Base-by-base conservation (phyloP, 2,329 filamentous ascomycete species). In the Paracorniculantispora psalliotae region DNA sequence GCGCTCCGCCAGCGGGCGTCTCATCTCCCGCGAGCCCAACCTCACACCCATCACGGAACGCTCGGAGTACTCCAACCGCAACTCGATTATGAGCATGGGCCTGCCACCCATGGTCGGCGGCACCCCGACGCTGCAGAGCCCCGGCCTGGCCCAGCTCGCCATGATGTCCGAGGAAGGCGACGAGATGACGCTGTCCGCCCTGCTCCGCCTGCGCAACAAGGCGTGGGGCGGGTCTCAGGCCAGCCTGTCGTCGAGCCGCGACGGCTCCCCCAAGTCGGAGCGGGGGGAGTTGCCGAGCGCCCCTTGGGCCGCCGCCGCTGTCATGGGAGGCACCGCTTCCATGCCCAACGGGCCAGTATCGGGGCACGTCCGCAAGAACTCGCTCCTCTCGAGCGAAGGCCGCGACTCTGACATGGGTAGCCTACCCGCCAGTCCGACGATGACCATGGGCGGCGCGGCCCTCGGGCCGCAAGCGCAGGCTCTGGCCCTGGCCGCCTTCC, bases 41-140 rank as follows among this genome's bases (percentile, higher is more conserved):
- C 77, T 99, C 50, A 97, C 94, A 1, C 94, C 94, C 6, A 97
- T 99, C 66, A 97, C 93, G 0, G 94, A 97, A 71, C 85, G 92
- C 13, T 96, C 91, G 61, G 94, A 99, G 73, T 97, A 96, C 77
- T 96, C 91, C 44, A 96, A 96, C 61, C 86, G 94, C 47, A 97
- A 97, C 70, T 96, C 90, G 1, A 84, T 96, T 60, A 90, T 96
- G 77, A 91, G 88, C 60, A 77, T 93, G 62, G 75, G 73, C 28
- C 73, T 76, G 61, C 70, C 72, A 12, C 65, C 69, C 3, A 67
- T 72, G 30, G 67, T 68, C 13, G 83, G 79, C 59, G 70, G 68
- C 10, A 83, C 76, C 43, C 72, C 73, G 1, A 61, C 62, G 2
- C 67, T 91, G 2, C 79, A 86, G 33, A 91, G 87, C 64, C 89